These are phyloP conservation scores for Calonectria leucothoes DNA, from an alignment of 2,329 filamentous ascomycete genomes.

Conservation along the genomic window DNA sequence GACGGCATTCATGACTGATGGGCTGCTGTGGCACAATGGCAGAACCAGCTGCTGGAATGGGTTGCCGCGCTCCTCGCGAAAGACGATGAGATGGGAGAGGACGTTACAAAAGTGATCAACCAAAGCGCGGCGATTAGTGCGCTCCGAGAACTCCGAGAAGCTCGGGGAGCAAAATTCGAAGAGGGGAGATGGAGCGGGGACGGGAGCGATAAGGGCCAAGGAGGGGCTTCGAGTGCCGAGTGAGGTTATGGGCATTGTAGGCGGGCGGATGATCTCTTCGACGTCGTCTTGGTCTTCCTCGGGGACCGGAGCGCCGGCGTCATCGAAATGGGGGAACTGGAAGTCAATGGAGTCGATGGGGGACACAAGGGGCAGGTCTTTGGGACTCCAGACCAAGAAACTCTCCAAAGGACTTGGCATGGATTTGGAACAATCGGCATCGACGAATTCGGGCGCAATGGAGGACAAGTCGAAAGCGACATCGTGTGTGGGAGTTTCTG, in stretches of 20 bases:
- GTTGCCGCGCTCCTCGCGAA: slow-evolving; percentile 71
- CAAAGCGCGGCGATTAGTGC: slow-evolving; percentile 64
- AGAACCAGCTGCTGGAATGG: slow-evolving; percentile 72
- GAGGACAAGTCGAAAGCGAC: neutral
- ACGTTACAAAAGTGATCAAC: slow-evolving; percentile 74
- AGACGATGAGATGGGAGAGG: slow-evolving; percentile 73
- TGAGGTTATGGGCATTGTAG: slow-evolving; percentile 28
- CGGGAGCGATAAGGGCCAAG: slow-evolving; percentile 41
- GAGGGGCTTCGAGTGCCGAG: slow-evolving; percentile 35
- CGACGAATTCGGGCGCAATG: slow-evolving; percentile 3
- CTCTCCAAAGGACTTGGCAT: slow-evolving; percentile 18
- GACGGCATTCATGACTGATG: slow-evolving; percentile 81
- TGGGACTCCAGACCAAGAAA: slow-evolving; percentile 33
- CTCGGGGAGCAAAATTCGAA: slow-evolving; percentile 64
- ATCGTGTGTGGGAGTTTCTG: slow-evolving; percentile 14
- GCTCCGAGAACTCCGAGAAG: slow-evolving; percentile 68
- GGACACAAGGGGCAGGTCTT: slow-evolving; percentile 43
- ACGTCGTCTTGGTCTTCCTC: slow-evolving; percentile 42
- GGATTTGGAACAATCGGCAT: slow-evolving; percentile 12
- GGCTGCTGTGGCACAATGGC: slow-evolving; percentile 66
- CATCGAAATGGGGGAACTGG: slow-evolving; percentile 43
- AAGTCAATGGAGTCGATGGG: slow-evolving; percentile 48
- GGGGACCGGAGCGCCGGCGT: slow-evolving; percentile 18
- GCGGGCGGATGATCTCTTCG: slow-evolving; percentile 42
- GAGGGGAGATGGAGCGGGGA: slow-evolving; percentile 45